Base-by-base conservation (phyloP, 1,284 basidiomycete species). In the Afroboletus lepidellus region DNA sequence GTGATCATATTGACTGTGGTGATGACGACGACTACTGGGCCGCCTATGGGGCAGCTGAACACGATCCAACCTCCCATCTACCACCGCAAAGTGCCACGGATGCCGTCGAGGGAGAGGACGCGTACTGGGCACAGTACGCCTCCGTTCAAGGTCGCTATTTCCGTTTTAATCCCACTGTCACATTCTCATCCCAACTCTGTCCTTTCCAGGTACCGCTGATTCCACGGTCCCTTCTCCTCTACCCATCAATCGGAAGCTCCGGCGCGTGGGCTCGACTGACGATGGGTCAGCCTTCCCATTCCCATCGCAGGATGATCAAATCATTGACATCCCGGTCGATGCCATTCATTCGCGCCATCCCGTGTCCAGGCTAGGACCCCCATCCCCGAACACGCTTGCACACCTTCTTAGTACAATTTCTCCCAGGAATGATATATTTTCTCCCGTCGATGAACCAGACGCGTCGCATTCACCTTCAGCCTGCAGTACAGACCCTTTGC, bases 111-210 rank as follows among this genome's bases (percentile, higher is more conserved):
- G 56, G 45, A 33, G 86, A 88, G 62, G 87, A 89, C 56, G 84
- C 84, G 4, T 89, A 90, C 60, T 89, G 87, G 85, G 85, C 84
- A 20, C 83, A 75, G 50, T 88, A 89, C 62, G 71, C 81, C 39
- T 74, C 75, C 25, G 77, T 88, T 9, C 85, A 89, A 67, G 87
- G 87, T 86, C 57, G 61, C 71, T 61, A 48, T 55, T 41, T 56
- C 55, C 50, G 27, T 32, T 12, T 39, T 48, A 42, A 43, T 43
- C 33, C 34, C 39, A 42, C n/a, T n/a, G n/a, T n/a, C n/a, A 33
- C 27, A 13, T 21, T 53, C 42, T 24, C 41, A 48, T 21, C 38
- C 51, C 58, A 15, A 62, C 23, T 7, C 27, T 7, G 13, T 8
- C 18, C 43, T 30, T 20, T 48, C 30, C 38, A 67, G 65, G 65